These are phyloP conservation scores for Amylocystis lapponica DNA, from an alignment of 768 basidiomycete genomes.

Conservation along the genomic window DNA sequence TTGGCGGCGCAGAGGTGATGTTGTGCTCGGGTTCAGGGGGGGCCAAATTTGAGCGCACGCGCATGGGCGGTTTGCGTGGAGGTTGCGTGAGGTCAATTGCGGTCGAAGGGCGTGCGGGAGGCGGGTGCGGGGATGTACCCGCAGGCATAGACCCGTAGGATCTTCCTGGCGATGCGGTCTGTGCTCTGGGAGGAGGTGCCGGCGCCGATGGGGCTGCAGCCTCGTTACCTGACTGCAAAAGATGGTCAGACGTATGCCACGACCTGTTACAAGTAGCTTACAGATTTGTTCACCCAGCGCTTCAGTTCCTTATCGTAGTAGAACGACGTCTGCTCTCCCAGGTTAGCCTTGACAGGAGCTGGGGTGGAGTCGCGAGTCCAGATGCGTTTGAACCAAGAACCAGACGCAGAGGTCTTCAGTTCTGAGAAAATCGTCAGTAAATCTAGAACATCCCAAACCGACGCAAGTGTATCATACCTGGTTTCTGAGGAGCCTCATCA, in stretches of 20 bases:
- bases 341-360: slow-evolving; percentile 83
- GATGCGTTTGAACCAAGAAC: slow-evolving; percentile 79
- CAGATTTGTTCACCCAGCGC: slow-evolving; percentile 95
- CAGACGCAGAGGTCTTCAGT: slow-evolving; percentile 26
- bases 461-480: slow-evolving; percentile 3
- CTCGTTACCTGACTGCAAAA: slow-evolving; percentile 47
- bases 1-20: slow-evolving; percentile 24
- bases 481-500: slow-evolving; percentile 21
- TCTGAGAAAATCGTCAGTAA: slow-evolving; percentile 15
- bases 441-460: not conserved
- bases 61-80: slow-evolving; percentile 49
- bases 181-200: slow-evolving; percentile 79
- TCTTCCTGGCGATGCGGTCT: slow-evolving; percentile 77
- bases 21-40: slow-evolving; percentile 34
- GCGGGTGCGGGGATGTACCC: slow-evolving; percentile 30
- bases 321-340: slow-evolving; percentile 88
- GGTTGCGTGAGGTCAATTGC: slow-evolving; percentile 43
- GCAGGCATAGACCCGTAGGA: slow-evolving; percentile 33
- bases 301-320: slow-evolving; percentile 94
- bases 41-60: slow-evolving; percentile 61
- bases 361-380: slow-evolving; percentile 65
- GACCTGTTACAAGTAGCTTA: slow-evolving; percentile 26
- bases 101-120: slow-evolving; percentile 52
- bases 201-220: slow-evolving; percentile 51
- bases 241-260: not conserved